Percentiles rank a stretch among this genome's conserved stretches.
Conservation (phyloP, 2,329 filamentous ascomycete genomes). For the Paecilomyces sp. region DNA sequence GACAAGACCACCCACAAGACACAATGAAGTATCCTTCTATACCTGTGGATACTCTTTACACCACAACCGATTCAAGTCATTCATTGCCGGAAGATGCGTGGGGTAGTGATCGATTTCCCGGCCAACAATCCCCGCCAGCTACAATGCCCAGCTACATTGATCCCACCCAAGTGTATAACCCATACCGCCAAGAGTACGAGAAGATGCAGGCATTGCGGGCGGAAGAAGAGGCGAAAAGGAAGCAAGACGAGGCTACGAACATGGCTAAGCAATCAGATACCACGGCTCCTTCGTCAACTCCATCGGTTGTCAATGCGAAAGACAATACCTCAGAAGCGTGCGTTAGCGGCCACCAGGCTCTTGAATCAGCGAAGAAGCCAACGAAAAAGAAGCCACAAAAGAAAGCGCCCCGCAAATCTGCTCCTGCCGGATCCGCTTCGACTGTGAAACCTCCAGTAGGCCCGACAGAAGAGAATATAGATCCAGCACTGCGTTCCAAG, state of each 20-base stretch:
- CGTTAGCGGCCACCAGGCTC: background rate
- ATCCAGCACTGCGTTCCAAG: background rate
- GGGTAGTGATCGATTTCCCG: constrained; percentile 1
- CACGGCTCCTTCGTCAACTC: background rate
- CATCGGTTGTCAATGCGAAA: background rate
- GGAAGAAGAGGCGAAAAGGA: constrained; percentile 16
- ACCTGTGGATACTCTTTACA: background rate
- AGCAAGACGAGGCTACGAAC: constrained; percentile 14
- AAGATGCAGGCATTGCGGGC: constrained; percentile 28
- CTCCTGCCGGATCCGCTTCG: background rate
- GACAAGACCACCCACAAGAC: background rate
- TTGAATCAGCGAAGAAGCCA: background rate
- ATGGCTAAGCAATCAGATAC: background rate
- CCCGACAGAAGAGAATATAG: background rate
- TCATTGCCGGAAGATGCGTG: constrained; percentile 3
- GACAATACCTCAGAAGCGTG: background rate
- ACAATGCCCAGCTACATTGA: constrained; percentile 41
- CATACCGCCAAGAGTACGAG: constrained; percentile 43
- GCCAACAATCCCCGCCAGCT: constrained; percentile 3
- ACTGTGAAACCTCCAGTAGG: background rate
- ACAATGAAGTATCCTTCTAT: background rate
- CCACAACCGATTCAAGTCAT: background rate
- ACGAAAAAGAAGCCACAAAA: constrained; percentile 6
- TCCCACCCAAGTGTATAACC: constrained; percentile 48
- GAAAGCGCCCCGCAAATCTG: constrained; percentile 3